A percentile compares a stretch with the other conserved stretches of the same genome.
phyloP scores from a whole-genome alignment of 2,329 filamentous ascomycete genomes.

The Cercospora canescens region DNA sequence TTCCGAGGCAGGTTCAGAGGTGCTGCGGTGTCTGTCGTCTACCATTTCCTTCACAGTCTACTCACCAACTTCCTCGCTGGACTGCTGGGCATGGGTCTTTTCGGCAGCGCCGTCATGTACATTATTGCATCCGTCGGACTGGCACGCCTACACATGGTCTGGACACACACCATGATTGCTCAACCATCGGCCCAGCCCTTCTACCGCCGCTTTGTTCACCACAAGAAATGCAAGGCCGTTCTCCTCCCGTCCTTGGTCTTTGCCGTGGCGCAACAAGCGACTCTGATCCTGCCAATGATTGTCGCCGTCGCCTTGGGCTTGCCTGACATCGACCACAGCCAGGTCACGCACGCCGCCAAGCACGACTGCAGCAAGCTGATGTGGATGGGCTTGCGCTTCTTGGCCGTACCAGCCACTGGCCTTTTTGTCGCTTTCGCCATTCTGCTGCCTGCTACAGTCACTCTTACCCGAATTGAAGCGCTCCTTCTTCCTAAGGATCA shows the following conservation, averaged over 20 bases:
- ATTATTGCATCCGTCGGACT: conserved; percentile 62
- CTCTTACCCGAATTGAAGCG: conserved; percentile 80
- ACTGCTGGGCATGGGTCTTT: conserved; percentile 48
- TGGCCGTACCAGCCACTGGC: conserved; percentile 40
- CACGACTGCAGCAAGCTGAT: conserved; percentile 30
- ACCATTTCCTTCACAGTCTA: conserved; percentile 35
- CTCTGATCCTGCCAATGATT: conserved; percentile 51
- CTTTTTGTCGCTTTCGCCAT: conserved; percentile 61
- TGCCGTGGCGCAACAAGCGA: conserved; percentile 55
- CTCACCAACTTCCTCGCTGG: conserved; percentile 30
- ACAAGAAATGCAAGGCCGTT: conserved; percentile 67
- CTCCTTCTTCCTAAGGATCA: conserved; percentile 79
- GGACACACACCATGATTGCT: conserved; percentile 85
- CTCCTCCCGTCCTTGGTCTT: conserved; percentile 67
- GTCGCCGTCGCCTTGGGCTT: conserved; percentile 51
- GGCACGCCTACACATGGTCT: conserved; percentile 70
- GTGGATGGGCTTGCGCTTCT: conserved; percentile 43
- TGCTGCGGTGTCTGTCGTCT: conserved; percentile 35
- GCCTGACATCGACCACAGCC: conserved; percentile 34
- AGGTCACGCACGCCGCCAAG: conserved; percentile 25
- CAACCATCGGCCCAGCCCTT: conserved; percentile 62
- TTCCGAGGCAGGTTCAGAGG: conserved; percentile 40
- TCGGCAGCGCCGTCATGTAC: conserved; percentile 49
- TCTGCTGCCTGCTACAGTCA: conserved; percentile 75
- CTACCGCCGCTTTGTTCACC: conserved; percentile 68